Conservation (phyloP, 768 basidiomycete species). For the Hypholoma sublateritium region DNA sequence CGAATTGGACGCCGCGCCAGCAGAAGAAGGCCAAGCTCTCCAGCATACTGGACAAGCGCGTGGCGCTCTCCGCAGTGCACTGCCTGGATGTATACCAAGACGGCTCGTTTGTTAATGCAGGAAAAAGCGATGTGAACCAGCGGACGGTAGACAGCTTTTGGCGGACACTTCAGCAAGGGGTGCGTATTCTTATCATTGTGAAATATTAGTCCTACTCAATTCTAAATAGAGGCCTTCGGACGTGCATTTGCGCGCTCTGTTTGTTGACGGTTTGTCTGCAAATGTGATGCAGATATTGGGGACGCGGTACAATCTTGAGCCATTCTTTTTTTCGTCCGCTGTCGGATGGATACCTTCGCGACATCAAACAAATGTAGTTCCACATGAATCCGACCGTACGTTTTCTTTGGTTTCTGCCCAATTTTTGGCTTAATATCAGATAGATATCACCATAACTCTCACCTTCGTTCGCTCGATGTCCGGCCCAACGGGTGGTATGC, state of each 20-base stretch:
- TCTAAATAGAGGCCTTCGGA: slow-evolving; percentile 18
- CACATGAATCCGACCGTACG: slow-evolving; percentile 39
- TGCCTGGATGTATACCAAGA: slow-evolving; percentile 39
- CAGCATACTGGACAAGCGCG: slow-evolving; percentile 21
- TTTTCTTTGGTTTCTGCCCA: not conserved
- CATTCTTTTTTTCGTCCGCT: slow-evolving; percentile 65
- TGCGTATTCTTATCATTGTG: slow-evolving; percentile 1
- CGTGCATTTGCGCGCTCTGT: slow-evolving; percentile 47
- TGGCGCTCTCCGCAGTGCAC: slow-evolving; percentile 29
- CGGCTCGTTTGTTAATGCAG: slow-evolving; percentile 28
- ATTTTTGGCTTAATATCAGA: not conserved
- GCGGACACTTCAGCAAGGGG: slow-evolving; percentile 23
- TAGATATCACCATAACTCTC: slow-evolving; percentile 57
- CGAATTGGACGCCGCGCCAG: slow-evolving; percentile 55
- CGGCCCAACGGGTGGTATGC: not conserved
- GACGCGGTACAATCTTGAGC: slow-evolving; percentile 53
- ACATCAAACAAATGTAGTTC: slow-evolving; percentile 45
- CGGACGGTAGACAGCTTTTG: slow-evolving; percentile 30
- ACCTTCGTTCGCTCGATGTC: slow-evolving; percentile 46
- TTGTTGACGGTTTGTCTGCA: slow-evolving; percentile 49
- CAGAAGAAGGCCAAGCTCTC: slow-evolving; percentile 37
- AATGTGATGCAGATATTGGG: slow-evolving; percentile 58
- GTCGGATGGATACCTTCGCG: slow-evolving; percentile 61
- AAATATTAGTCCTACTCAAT: not conserved
- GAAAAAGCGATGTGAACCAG: slow-evolving; percentile 18